phyloP scores from a whole-genome alignment of 805 yeast genomes.

The Cyberlindnera saturnus region DNA sequence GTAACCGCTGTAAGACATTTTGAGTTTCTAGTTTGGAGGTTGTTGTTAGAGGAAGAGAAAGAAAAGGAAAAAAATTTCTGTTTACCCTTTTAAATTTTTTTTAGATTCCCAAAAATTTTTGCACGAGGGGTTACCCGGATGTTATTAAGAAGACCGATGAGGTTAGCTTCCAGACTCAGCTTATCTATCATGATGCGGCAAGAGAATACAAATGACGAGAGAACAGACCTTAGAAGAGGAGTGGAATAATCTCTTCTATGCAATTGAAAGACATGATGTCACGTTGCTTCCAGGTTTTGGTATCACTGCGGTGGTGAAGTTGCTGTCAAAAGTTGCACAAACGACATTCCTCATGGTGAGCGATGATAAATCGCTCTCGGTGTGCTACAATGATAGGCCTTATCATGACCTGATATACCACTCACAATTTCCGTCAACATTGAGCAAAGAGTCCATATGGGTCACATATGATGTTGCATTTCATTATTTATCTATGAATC shows the following conservation, averaged over 20 bases:
- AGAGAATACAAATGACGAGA: background rate
- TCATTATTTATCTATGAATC: constrained; percentile 1
- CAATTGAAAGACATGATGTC: background rate
- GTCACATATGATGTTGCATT: constrained; percentile 3
- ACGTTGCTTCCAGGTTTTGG: background rate
- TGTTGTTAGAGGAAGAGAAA: background rate
- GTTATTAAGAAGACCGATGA: too few species aligned
- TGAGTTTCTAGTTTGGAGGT: background rate
- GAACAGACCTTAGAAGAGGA: background rate
- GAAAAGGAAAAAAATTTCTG: background rate
- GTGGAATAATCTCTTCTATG: background rate
- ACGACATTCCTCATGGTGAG: background rate
- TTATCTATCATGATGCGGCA: too few species aligned
- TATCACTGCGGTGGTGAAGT: background rate
- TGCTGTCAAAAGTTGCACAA: background rate
- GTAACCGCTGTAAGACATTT: constrained; percentile 19
- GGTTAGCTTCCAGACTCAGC: too few species aligned
- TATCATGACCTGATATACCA: background rate
- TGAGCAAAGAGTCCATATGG: constrained; percentile 1
- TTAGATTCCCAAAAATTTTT: background rate
- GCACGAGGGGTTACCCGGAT: background rate
- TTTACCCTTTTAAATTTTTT: background rate
- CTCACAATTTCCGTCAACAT: background rate
- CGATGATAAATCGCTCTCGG: background rate
- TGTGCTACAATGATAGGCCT: background rate